These are phyloP conservation scores for Thelephora aurantiotincta DNA, from an alignment of 768 basidiomycete genomes.

Conservation along the genomic window DNA sequence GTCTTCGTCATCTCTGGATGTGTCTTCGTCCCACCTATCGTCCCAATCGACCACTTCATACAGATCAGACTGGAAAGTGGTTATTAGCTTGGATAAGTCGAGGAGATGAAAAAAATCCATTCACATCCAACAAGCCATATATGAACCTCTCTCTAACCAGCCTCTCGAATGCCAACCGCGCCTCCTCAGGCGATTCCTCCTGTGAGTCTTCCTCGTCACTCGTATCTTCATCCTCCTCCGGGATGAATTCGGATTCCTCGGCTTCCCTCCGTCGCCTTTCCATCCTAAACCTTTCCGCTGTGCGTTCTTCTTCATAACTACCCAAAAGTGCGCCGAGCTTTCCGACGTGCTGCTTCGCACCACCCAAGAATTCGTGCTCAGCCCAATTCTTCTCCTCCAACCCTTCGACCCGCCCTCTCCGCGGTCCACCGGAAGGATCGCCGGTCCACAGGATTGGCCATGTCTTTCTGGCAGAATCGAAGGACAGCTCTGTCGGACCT, in stretches of 20 bases:
- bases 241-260: conserved; percentile 32
- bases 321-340: conserved; percentile 54
- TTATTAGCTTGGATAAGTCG: conserved; percentile 1
- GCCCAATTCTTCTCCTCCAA: conserved; percentile 64
- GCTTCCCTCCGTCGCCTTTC: conserved; percentile 27
- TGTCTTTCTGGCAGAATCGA: conserved; percentile 32
- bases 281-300: conserved; percentile 41
- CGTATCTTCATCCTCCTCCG: conserved; percentile 49
- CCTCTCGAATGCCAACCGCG: conserved; percentile 38
- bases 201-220: conserved; percentile 34
- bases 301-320: conserved; percentile 68
- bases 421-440: conserved; percentile 22
- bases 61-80: conserved; percentile 36
- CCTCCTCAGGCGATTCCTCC: conserved; percentile 34
- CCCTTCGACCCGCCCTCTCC: conserved; percentile 34
- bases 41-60: conserved; percentile 69
- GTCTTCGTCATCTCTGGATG: conserved; percentile 50
- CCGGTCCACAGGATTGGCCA: conserved; percentile 55
- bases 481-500: conserved; percentile 39
- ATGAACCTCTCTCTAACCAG: conserved; percentile 57
- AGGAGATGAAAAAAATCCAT: conserved; percentile 12
- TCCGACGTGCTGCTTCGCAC: conserved; percentile 44
- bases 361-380: conserved; percentile 42
- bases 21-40: conserved; percentile 46
- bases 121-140: conserved; percentile 61